Evolutionary conservation across 2,329 filamentous ascomycete genomes (phyloP).

Genomic region (Escovopsis sp.): DNA sequence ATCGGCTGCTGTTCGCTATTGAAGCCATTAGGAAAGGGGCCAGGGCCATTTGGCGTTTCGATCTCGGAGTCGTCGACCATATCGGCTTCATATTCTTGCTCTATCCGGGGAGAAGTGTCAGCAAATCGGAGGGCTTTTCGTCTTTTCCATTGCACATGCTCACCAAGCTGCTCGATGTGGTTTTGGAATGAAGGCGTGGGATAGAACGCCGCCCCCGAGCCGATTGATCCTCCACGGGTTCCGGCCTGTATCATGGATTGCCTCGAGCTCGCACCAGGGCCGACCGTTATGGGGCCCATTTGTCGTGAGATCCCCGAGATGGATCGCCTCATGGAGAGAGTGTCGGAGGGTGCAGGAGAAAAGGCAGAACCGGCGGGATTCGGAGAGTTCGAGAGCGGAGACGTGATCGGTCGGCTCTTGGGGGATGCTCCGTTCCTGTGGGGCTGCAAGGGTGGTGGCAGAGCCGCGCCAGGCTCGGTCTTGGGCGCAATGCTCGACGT

Average conservation of each 20-base stretch:
- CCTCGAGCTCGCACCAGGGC: conserved; percentile 10
- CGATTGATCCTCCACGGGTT: conserved; percentile 19
- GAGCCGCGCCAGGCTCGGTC: conserved; percentile 38
- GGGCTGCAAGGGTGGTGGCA: conserved; percentile 31
- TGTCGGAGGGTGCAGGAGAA: conserved; percentile 31
- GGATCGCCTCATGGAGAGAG: conserved; percentile 28
- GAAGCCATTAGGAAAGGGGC: conserved; percentile 46
- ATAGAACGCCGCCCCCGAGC: conserved; percentile 48
- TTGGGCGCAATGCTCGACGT: conserved; percentile 65
- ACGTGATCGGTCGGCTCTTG: conserved; percentile 66
- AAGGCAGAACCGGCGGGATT: conserved; percentile 33
- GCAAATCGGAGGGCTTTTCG: conserved; percentile 15
- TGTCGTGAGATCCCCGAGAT: conserved; percentile 18
- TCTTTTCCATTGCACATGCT: neutral
- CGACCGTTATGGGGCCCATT: conserved; percentile 15
- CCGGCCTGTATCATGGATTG: conserved; percentile 23
- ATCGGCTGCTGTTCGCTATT: conserved; percentile 31
- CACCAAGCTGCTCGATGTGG: conserved; percentile 87
- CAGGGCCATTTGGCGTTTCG: conserved; percentile 50
- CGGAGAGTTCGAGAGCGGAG: conserved; percentile 55
- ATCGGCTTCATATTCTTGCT: conserved; percentile 91
- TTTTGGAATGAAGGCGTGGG: conserved; percentile 73
- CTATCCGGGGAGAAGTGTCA: conserved; percentile 37
- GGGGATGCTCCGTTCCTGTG: conserved; percentile 48
- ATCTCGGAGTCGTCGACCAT: conserved; percentile 74